Base-by-base conservation (phyloP, 805 yeast genomes). In the Suhomyces sp. region DNA sequence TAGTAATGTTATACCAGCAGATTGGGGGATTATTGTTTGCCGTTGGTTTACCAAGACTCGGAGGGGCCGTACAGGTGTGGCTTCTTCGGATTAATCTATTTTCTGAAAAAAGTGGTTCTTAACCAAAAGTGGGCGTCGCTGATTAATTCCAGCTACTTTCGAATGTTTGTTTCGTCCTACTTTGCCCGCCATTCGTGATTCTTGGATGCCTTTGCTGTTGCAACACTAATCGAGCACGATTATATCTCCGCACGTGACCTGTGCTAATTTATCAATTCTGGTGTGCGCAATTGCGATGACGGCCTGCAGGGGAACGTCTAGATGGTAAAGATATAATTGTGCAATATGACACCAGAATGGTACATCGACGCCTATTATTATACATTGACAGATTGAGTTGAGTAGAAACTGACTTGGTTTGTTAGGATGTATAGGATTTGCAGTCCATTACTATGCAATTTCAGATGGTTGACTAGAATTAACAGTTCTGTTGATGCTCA, bases 191-290 rank as follows among this genome's bases (percentile, higher is more conserved):
- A 17, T 19, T 27, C 10, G n/a, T 37, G 41, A 37, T 37, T 8
- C n/a, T 35, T 35, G 12, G 12, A 4, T 5, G 10, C 22, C 41
- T 10, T 17, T 17, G 44, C 12, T 10, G 21, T 41, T 41, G 44
- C 44, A 41, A 41, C 24, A 41, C 44, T 22, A 13, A 15, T 20
- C 20, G 25, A 20, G 27, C 27, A 8, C 6, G 46, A 48, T 50
- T 46, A 53, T 52, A 49, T 21, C 15, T 35, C 27, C 43, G 29
- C 53, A 52, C 39, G 52, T 50, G 55, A 48, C 52, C 29, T 29
- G 45, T 40, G 55, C 50, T 33, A 46, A 52, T 52, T 25, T 35
- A 17, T 19, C 41, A 27, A 10, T 27, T 27, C 31, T 27, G 31
- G 31, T 27, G 31, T 27, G 31, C 31, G 31, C 31, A 27, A 27